phyloP scores from a whole-genome alignment of 2,329 filamentous ascomycete genomes.

The Botrytis fragariae region DNA sequence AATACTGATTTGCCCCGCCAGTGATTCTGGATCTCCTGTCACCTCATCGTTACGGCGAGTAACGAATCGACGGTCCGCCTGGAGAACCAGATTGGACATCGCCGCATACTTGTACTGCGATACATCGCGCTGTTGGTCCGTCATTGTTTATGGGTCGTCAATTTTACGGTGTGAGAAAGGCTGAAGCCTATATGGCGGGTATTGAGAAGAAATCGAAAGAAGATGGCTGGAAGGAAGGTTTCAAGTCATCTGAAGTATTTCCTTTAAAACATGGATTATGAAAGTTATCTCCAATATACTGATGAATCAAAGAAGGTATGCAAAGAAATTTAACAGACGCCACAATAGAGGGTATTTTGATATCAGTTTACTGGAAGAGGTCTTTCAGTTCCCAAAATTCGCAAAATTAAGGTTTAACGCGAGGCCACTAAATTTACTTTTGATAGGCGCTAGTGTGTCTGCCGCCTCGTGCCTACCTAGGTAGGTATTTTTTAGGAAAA shows the following conservation, averaged over 20 bases:
- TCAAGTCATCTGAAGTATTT: slow-evolving; percentile 20
- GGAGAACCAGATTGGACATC: slow-evolving; percentile 99
- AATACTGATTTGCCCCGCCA: slow-evolving; percentile 90
- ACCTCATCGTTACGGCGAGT: slow-evolving; percentile 90
- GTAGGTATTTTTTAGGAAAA: background rate
- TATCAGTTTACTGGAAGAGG: background rate
- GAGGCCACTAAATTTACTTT: slow-evolving; percentile 15
- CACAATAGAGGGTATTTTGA: slow-evolving; percentile 6
- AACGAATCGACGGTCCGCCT: slow-evolving; percentile 96
- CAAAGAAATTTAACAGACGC: slow-evolving; percentile 8
- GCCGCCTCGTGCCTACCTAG: background rate
- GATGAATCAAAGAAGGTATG: slow-evolving; percentile 1
- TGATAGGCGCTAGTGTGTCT: slow-evolving; percentile 7
- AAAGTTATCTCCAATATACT: slow-evolving; percentile 2
- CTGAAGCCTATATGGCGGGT: slow-evolving; percentile 27
- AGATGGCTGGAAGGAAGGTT: slow-evolving; percentile 14
- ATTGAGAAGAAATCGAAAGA: slow-evolving; percentile 14
- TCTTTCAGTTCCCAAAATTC: slow-evolving; percentile 19
- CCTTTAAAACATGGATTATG: slow-evolving; percentile 16
- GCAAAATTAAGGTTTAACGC: slow-evolving; percentile 22
- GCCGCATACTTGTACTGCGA: slow-evolving; percentile 99
- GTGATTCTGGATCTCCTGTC: slow-evolving; percentile 94
- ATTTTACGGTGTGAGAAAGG: slow-evolving; percentile 32
- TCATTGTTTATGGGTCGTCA: slow-evolving; percentile 51
- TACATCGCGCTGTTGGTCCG: slow-evolving; percentile 75